Conservation (phyloP, 116 monocot species). For the Trichopus zeylanicus region DNA sequence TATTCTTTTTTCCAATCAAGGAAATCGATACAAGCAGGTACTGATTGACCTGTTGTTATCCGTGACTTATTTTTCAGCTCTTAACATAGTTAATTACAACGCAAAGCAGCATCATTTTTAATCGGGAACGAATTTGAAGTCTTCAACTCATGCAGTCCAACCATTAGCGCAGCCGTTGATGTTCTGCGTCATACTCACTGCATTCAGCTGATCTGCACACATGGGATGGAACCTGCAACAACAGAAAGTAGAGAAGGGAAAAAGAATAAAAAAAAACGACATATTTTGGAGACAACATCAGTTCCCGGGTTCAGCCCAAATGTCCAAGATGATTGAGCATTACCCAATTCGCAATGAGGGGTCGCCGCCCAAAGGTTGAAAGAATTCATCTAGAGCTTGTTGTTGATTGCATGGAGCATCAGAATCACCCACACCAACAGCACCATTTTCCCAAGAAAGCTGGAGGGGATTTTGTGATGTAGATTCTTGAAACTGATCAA, state of each 20-base stretch:
- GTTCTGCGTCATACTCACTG: not conserved
- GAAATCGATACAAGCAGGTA: no score
- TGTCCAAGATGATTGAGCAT: not conserved
- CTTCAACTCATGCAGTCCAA: conserved; percentile 16
- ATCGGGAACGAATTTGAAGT: no score
- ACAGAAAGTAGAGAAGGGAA: not conserved
- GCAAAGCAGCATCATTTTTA: no score
- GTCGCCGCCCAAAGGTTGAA: conserved; percentile 19
- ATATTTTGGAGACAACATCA: not conserved
- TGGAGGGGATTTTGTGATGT: conserved; percentile 20
- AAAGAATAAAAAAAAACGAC: no score
- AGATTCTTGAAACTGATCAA: conserved; percentile 28
- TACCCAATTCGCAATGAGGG: conserved; percentile 43
- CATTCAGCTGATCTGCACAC: conserved; percentile 20
- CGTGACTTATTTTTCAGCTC: no score
- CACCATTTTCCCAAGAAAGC: conserved; percentile 26
- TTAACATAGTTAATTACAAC: no score
- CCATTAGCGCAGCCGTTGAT: conserved; percentile 15
- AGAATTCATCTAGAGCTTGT: no score
- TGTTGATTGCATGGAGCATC: conserved; percentile 4
- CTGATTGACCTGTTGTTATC: no score
- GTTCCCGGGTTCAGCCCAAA: not conserved
- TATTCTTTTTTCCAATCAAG: no score
- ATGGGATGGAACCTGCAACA: conserved; percentile 14
- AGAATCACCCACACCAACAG: conserved; percentile 3